phyloP scores from a whole-genome alignment of 331 rosid species.

The Quercus lobata region DNA sequence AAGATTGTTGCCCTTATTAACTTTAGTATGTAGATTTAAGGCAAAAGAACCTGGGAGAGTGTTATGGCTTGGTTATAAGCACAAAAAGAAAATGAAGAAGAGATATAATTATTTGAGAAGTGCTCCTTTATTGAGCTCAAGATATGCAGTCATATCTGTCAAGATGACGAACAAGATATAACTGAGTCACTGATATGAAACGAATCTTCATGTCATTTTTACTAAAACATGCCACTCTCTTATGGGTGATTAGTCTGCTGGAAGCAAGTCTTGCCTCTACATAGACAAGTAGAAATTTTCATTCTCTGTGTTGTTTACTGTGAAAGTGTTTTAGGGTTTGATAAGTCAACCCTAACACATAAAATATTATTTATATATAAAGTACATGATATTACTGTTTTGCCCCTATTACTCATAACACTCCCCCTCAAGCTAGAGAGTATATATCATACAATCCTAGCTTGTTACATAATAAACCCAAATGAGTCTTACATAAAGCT shows the following conservation, averaged over 20 bases:
- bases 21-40: neutral
- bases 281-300: neutral
- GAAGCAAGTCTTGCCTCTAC: neutral
- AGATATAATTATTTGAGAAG: neutral
- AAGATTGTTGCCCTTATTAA: neutral
- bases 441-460: too few species aligned
- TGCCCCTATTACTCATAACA: too few species aligned
- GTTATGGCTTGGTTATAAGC: neutral
- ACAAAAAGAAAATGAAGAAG: neutral
- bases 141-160: neutral
- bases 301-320: neutral
- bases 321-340: too few species aligned
- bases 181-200: neutral
- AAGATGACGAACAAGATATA: neutral
- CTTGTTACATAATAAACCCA: too few species aligned
- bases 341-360: too few species aligned
- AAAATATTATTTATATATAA: too few species aligned
- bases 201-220: neutral
- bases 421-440: too few species aligned
- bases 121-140: neutral
- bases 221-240: neutral
- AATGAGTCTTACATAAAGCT: too few species aligned
- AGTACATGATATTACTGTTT: too few species aligned
- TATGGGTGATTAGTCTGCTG: neutral
- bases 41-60: neutral